Base-by-base conservation (phyloP, 352 stramenopile genomes). In the Pythium myriotylum region DNA sequence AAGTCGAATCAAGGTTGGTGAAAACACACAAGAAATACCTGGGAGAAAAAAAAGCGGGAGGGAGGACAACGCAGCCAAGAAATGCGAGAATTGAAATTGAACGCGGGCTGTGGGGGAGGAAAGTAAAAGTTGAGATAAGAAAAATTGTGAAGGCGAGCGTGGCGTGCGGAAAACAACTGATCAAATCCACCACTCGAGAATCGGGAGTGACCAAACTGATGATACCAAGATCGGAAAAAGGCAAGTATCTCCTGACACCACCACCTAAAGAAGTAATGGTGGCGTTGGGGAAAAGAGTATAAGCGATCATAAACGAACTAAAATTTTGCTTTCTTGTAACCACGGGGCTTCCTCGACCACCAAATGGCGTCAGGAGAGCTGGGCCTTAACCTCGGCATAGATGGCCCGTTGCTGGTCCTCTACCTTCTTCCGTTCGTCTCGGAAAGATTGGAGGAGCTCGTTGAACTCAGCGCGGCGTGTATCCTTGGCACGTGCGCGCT, bases 41-140 rank as follows among this genome's bases (percentile, higher is more conserved):
- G 37, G 50, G 24, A 60, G 48, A 60, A 57, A 64, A 40, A 32
- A 51, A 59, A 53, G 39, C 19, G 26, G 37, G 27, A 27, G 35
- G 27, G 40, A 14, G 40, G 27, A 39, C 41, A 52, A 24, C 55
- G 53, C 60, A 46, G 60, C 45, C 42, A 35, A 61, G 52, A 68
- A 68, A 68, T 68, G 61, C 61, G 61, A 62, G 45, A 67, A 67
- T 22, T 62, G 33, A 55, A 55, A 56, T 8, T 59, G 51, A 47
- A 42, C 50, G 59, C 49, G 59, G 51, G 45, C 50, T 50, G 41
- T 19, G 35, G 37, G 17, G 27, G 23, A 42, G 42, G 37, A 50
- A 29, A 26, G 23, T 20, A n/a, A 45, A 52, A 40, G 39, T 23
- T 19, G 33, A 58, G 39, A 54, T 9, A 40, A 61, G 19, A 17